These are phyloP conservation scores for Phyllosticta paracitricarpa DNA, from an alignment of 2,329 filamentous ascomycete species.

Conservation along the genomic window DNA sequence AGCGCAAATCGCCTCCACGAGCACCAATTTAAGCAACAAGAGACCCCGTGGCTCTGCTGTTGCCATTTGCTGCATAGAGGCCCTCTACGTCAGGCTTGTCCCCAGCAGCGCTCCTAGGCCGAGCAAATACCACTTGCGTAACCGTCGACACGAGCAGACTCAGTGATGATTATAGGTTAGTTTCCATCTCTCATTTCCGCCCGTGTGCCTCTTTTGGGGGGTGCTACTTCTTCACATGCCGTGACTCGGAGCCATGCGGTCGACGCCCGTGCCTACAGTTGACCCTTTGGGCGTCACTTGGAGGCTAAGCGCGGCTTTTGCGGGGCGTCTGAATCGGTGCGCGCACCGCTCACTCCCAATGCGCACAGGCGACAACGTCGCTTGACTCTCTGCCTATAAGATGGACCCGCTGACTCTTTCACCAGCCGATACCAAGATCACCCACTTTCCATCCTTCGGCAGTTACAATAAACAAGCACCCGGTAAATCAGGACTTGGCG, in stretches of 20 bases:
- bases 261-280: not conserved
- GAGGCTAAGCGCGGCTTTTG: not conserved
- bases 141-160: not conserved
- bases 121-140: not conserved
- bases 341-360: not conserved
- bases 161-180: constrained; percentile 11
- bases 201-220: not conserved
- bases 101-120: not conserved
- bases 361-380: not conserved
- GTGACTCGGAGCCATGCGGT: not conserved
- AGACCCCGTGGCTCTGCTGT: not conserved
- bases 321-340: no score
- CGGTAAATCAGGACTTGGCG: constrained; percentile 28
- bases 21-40: constrained; percentile 5
- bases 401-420: constrained; percentile 12
- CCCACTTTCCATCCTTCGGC: constrained; percentile 32
- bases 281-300: not conserved
- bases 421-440: constrained; percentile 33
- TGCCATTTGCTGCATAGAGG: not conserved
- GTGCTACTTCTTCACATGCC: not conserved
- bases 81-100: not conserved
- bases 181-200: not conserved
- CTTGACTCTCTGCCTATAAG: constrained; percentile 5
- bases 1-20: constrained; percentile 1
- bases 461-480: constrained; percentile 24